Base-by-base conservation (phyloP, 2,329 filamentous ascomycete species). In the Nigrospora oryzae region DNA sequence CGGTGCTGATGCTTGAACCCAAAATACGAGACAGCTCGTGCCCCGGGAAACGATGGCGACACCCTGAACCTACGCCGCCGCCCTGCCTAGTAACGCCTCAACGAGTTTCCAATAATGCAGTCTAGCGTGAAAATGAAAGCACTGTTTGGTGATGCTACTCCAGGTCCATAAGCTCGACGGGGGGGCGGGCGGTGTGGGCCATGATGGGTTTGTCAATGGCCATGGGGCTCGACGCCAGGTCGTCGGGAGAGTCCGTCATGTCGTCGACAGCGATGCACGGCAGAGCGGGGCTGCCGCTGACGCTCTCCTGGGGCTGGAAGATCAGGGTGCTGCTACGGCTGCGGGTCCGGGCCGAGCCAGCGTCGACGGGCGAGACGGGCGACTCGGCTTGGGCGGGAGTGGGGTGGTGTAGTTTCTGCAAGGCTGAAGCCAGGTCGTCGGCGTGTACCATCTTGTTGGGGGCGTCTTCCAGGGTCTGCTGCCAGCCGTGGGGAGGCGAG, bases 401-500 rank as follows among this genome's bases (percentile, higher is more conserved):
- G 34, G 49, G 48, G 51, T 79, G 72, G 58, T 77, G 74, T 49
- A 86, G 64, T 63, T 76, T 79, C 12, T 80, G 75, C 37, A 86
- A 66, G 2, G 82, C 82, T 43, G 81, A 77, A 15, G 81, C 81
- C 23, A 86, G 69, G 59, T 86, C 82, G 47, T 85, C 80, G 36
- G 82, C 80, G 56, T 85, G 79, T 23, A 85, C 79, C 56, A 75
- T 71, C 65, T 83, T 84, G 62, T 86, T 86, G 46, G 82, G 82
- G 5, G 81, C 81, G 52, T 81, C 81, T 62, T 86, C 82, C 39
- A 84, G 66, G 51, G 73, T 73, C 65, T 81, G 74, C 66, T 84
- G 77, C 82, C 82, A 86, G 54, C 78, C 95, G 55, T 83, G 79
- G 3, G 82, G 82, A 36, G 82, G 81, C 46, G 73, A 79, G 5